Base-by-base conservation (phyloP, 2,329 filamentous ascomycete species). In the Calonectria leucothoes region DNA sequence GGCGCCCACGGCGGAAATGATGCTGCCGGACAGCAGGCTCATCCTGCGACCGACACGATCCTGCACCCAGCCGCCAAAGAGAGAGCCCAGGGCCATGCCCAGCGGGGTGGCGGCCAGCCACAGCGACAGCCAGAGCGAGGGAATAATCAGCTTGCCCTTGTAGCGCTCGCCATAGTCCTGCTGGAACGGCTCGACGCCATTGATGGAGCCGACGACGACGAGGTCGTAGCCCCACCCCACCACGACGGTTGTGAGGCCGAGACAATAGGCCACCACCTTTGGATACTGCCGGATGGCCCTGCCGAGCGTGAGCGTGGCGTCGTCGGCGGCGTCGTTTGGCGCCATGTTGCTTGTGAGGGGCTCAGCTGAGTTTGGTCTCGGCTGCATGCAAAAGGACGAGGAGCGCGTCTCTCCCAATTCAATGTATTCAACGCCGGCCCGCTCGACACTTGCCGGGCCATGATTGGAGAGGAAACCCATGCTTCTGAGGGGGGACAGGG, bases 181-280 rank as follows among this genome's bases (percentile, higher is more conserved):
- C 5, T 80, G 73, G 20, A 83, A 83, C 1, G 79, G 69, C 6
- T 83, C 82, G 0, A 80, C 81, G 4, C 77, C 78, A 10, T 74
- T 78, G 25, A 83, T 76, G 11, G 78, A 70, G 5, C 82, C 81
- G 0, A 83, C 78, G 0, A 83, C 73, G 1, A 81, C 77, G 2
- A 80, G 66, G 14, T 80, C 80, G 42, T 82, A 82, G 0, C 81
- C 81, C 81, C 81, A 82, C 29, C 81, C 81, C 29, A 82, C 70
- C 6, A 83, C 71, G 5, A 79, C 76, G 6, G 82, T 71, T 1
- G 79, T 78, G 55, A 83, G 76, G 20, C 70, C 75, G 1, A 83
- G 59, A 14, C 78, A 81, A 31, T 80, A 82, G 0, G 61, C 75
- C 8, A 77, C 77, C 1, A 83, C 61, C 15, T 80, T 82, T 23